Evolutionary conservation across 2,329 filamentous ascomycete species (phyloP), one percentile per base, ranked within the genome.

Genomic region (Pestalotiopsis sp.): DNA sequence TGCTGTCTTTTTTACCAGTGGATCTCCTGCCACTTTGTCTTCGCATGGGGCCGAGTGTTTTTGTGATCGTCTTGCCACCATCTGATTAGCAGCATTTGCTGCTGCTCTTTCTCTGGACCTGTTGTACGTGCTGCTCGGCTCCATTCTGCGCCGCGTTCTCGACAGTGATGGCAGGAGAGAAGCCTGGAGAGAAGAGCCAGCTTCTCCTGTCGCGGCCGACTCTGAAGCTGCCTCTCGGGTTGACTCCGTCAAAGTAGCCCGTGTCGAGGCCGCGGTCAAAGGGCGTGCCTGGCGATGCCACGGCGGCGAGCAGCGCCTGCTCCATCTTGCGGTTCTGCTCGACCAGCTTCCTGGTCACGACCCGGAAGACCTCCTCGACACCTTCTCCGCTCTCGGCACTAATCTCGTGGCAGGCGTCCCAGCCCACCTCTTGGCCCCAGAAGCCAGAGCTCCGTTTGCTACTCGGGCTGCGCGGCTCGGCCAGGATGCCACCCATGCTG

Each of bases 381-480:
- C 95, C 95, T 84, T 98, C 95, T 68, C 95, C 95, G 76, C 92
- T 94, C 84, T 97, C 95, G 62, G 95, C 95, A 74, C 91, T 95
- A 77, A 99, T 95, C 83, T 99, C 96, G 80, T 98, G 96, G 79
- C 95, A 98, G 71, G 94, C 97, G 76, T 98, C 95, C 95, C 95
- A 98, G 66, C 95, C 94, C 5, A 94, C 90, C 77, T 98, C 95
- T 79, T 96, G 93, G 25, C 92, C 94, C 95, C 95, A 98, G 81
- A 94, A 94, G 1, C 92, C 92, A 49, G 89, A 92, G 75, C 89
- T 92, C 57, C 90, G 84, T 78, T 91, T 91, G 61, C 87, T 89
- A 74, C 85, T 87, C 59, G 89, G 89, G 71, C 86, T 89, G 67
- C 87, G 84, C 13, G 87, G 87, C 72, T 90, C 88, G 68, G 81